These are phyloP conservation scores for Ramalina intermedia DNA, from an alignment of 495 filamentous ascomycete species.

Conservation along the genomic window DNA sequence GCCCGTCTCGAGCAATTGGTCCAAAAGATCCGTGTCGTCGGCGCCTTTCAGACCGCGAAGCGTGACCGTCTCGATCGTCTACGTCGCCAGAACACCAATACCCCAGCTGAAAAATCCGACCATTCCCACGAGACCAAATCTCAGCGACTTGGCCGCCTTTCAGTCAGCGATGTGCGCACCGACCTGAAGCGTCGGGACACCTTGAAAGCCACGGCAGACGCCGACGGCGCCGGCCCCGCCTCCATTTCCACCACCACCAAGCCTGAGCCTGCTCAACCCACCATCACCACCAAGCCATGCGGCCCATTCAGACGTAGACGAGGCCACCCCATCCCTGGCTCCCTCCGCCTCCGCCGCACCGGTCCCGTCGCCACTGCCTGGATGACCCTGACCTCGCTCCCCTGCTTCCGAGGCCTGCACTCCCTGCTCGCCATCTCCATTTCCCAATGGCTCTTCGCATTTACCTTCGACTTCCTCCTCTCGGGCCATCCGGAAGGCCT, in stretches of 20 bases:
- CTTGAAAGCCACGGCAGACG: too few relatives aligned
- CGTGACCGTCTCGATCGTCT: background rate
- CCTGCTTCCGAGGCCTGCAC: conserved; percentile 13
- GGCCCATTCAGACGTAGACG: too few relatives aligned
- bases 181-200: conserved; percentile 8
- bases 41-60: conserved; percentile 2
- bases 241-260: too few relatives aligned
- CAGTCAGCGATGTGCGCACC: conserved; percentile 6
- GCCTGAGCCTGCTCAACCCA: background rate
- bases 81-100: too few relatives aligned
- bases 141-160: background rate
- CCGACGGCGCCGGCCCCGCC: too few relatives aligned
- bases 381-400: conserved; percentile 2
- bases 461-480: conserved; percentile 12
- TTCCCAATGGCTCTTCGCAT: conserved; percentile 13
- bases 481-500: conserved; percentile 13
- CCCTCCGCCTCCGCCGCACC: background rate
- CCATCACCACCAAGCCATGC: background rate
- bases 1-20: conserved; percentile 4
- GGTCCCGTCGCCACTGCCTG: background rate
- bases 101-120: background rate
- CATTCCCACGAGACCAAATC: background rate
- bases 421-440: conserved; percentile 11
- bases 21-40: conserved; percentile 2
- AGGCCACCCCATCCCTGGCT: background rate